phyloP scores from a whole-genome alignment of 2,329 filamentous ascomycete species.

The Didymella keratinophila region DNA sequence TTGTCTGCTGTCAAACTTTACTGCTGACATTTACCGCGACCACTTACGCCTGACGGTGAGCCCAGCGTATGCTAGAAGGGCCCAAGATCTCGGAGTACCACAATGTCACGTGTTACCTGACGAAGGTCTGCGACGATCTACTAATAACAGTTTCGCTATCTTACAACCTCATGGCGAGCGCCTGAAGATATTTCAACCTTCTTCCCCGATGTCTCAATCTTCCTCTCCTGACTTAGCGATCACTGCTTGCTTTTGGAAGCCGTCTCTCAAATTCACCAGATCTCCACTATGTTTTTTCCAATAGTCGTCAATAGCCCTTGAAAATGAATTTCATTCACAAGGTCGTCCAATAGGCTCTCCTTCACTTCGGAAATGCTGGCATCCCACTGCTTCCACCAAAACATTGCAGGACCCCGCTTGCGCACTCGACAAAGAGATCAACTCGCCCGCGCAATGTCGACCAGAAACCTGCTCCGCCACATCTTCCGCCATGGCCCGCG shows the following conservation, averaged over 20 bases:
- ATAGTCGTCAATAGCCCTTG: background rate
- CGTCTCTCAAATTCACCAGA: background rate
- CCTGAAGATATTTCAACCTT: background rate
- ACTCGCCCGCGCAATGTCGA: background rate
- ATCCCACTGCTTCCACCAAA: background rate
- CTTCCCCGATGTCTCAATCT: background rate
- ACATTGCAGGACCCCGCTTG: background rate
- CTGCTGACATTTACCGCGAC: background rate
- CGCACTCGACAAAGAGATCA: background rate
- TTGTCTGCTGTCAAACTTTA: background rate
- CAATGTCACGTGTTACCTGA: no score
- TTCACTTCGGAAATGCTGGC: slow-evolving; percentile 1
- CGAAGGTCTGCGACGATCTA: background rate
- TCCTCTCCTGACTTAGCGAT: background rate
- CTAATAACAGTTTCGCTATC: no score
- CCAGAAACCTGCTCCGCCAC: slow-evolving; percentile 22
- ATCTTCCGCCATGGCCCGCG: slow-evolving; percentile 26
- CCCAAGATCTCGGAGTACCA: background rate
- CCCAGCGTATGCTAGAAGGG: background rate
- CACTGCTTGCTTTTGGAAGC: background rate
- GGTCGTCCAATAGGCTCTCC: background rate
- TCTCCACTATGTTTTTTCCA: background rate
- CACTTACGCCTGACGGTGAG: background rate
- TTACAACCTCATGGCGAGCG: background rate
- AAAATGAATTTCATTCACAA: background rate